Evolutionary conservation across 257 asterid species (phyloP).

Genomic region (Ligustrum vulgare): DNA sequence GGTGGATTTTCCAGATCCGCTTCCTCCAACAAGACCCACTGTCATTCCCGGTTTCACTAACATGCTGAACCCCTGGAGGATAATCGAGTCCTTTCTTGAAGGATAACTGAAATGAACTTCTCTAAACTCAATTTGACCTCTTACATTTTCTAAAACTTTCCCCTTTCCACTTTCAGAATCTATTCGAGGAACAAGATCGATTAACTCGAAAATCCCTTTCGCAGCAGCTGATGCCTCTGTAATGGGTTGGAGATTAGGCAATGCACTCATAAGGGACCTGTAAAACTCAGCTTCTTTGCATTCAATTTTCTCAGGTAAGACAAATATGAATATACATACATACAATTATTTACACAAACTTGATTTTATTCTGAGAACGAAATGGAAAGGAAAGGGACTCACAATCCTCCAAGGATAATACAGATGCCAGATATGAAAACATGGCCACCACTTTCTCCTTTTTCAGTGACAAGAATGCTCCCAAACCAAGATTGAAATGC

Average conservation of each 20-base stretch:
- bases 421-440: slow-evolving; percentile 37
- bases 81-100: slow-evolving; percentile 49
- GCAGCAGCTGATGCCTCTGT: slow-evolving; percentile 57
- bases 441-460: slow-evolving; percentile 47
- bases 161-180: slow-evolving; percentile 49
- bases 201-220: slow-evolving; percentile 48
- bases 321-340: too few species aligned
- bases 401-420: slow-evolving; percentile 49
- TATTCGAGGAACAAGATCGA: slow-evolving; percentile 49
- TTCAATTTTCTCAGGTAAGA: neutral
- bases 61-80: slow-evolving; percentile 56
- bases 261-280: slow-evolving; percentile 38
- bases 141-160: slow-evolving; percentile 36
- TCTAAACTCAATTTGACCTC: slow-evolving; percentile 65
- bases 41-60: slow-evolving; percentile 53
- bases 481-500: slow-evolving; percentile 47
- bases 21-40: slow-evolving; percentile 75
- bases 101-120: slow-evolving; percentile 70
- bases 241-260: slow-evolving; percentile 45
- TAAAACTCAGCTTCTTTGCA: neutral
- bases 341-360: too few species aligned
- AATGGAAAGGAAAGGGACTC: slow-evolving; percentile 9
- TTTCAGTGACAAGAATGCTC: slow-evolving; percentile 38
- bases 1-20: slow-evolving; percentile 81
- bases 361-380: too few species aligned